Evolutionary conservation across 805 yeast genomes (phyloP).

Genomic region (Ogataea philodendri): DNA sequence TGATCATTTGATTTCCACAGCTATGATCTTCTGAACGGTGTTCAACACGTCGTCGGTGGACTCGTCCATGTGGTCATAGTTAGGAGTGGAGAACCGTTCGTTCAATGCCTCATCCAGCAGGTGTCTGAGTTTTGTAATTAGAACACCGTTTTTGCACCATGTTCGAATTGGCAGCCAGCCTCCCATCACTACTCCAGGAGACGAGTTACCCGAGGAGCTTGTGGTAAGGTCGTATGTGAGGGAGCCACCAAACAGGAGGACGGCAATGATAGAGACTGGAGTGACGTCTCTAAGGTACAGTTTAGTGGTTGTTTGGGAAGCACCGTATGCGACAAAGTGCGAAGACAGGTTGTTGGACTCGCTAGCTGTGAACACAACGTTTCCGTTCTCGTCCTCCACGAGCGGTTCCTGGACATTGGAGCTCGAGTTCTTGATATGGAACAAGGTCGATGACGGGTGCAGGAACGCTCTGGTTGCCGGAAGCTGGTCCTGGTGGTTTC

Average conservation of each 20-base stretch:
- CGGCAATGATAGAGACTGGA: conserved; percentile 70
- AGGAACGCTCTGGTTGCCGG: conserved; percentile 74
- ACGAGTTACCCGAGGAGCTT: conserved; percentile 42
- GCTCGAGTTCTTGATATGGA: conserved; percentile 37
- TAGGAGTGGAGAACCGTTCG: conserved; percentile 54
- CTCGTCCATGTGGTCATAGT: conserved; percentile 25
- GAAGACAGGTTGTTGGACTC: conserved; percentile 34
- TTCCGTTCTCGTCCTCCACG: conserved; percentile 30
- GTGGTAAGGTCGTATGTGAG: conserved; percentile 54
- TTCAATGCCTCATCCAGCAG: conserved; percentile 68
- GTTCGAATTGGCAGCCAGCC: conserved; percentile 88
- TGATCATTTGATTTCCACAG: conserved; percentile 17
- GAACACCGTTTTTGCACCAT: conserved; percentile 92
- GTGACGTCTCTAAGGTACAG: conserved; percentile 73
- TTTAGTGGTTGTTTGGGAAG: conserved; percentile 61
- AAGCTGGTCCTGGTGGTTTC: conserved; percentile 26
- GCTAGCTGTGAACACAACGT: conserved; percentile 32
- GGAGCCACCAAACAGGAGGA: conserved; percentile 79
- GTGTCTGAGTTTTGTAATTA: conserved; percentile 65
- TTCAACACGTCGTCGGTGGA: conserved; percentile 37
- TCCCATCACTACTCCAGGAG: conserved; percentile 84
- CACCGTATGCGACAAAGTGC: conserved; percentile 61
- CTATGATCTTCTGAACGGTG: conserved; percentile 40
- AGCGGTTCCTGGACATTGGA: conserved; percentile 14
- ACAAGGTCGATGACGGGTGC: conserved; percentile 82